Percentiles rank a stretch among this genome's conserved stretches.
These are phyloP conservation scores for Metschnikowia drakensbergensis DNA, from an alignment of 805 yeast species.

Conservation along the genomic window DNA sequence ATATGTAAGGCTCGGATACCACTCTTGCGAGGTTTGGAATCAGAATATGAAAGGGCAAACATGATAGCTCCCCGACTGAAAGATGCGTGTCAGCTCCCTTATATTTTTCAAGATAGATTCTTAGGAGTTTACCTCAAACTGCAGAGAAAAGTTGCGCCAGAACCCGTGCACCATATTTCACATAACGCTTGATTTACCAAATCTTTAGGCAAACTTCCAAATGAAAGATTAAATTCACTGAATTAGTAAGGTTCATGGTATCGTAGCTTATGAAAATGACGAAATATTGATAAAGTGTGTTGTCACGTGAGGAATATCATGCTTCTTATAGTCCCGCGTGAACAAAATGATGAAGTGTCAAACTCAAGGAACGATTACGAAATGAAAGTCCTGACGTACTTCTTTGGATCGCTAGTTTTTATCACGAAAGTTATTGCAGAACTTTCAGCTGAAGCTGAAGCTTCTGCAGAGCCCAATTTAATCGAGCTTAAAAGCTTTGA, in stretches of 20 bases:
- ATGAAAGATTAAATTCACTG: no score
- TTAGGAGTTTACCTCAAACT: neutral
- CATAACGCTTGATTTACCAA: neutral
- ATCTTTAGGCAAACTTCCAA: no score
- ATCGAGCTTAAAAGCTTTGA: slow-evolving; percentile 31
- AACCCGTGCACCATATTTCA: slow-evolving; percentile 3
- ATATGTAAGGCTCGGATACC: slow-evolving; percentile 9
- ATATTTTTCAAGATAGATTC: neutral
- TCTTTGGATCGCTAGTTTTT: slow-evolving; percentile 8
- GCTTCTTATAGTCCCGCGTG: neutral
- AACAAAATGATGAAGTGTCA: neutral
- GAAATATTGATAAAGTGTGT: neutral
- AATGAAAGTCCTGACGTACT: slow-evolving; percentile 11
- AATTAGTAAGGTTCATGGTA: neutral
- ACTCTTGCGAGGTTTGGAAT: neutral
- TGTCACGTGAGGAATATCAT: neutral
- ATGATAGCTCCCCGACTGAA: neutral
- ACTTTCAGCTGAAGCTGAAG: neutral
- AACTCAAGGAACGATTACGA: neutral
- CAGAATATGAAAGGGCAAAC: neutral
- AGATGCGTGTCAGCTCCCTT: neutral
- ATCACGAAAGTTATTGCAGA: slow-evolving; percentile 9
- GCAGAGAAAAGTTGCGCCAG: slow-evolving; percentile 4
- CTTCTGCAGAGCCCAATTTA: slow-evolving; percentile 7
- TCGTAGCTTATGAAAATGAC: no score